Base-by-base conservation (phyloP, 108 stramenopile species). In the Poteriospumella lacustris region DNA sequence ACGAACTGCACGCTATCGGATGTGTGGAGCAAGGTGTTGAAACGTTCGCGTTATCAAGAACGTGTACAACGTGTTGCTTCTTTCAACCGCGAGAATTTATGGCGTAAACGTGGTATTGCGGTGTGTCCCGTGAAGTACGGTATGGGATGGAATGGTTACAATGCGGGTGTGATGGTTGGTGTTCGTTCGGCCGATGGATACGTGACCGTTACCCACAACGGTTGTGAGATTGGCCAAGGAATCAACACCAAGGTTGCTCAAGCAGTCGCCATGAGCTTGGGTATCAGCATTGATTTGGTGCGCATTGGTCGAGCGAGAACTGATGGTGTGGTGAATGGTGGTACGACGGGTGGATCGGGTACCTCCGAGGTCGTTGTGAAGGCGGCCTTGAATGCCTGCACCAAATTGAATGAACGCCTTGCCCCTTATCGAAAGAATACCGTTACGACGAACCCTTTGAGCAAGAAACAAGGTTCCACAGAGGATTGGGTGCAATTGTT, bases 181-280 rank as follows among this genome's bases (percentile, higher is more conserved):
- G 76, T 82, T 1, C 81, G 70, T 47, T 41, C 75, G 36, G 31
- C 40, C 33, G 85, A 85, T 67, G 82, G 85, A 9, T 58, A 62
- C 34, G 72, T 85, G 12, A 26, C 29, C 33, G 73, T 85, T 44
- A 69, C 43, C 39, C 79, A 80, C 40, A 52, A 44, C 42, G 85
- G 85, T 15, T 42, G 38, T 19, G 85, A 85, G 62, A 75, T 82
- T 29, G 85, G 85, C 9, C 85, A 85, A 78, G 85, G 85, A 44
- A 75, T 85, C 70, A 43, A 76, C 58, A 82, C 85, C 9, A 85
- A 85, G 75, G 70, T 82, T 31, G 78, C 59, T n/a, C 81, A 79
- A 28, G 40, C 39, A 28, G 85, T 78, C 26, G 79, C 81, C 36
- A 29, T 42, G 42, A 59, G 40, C 39, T 31, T 85, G 39, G 78